Evolutionary conservation across 192 early-diverging fungal genomes (phyloP), one percentile per base, ranked within the genome.

Genomic region (Chytriomyces confervae): DNA sequence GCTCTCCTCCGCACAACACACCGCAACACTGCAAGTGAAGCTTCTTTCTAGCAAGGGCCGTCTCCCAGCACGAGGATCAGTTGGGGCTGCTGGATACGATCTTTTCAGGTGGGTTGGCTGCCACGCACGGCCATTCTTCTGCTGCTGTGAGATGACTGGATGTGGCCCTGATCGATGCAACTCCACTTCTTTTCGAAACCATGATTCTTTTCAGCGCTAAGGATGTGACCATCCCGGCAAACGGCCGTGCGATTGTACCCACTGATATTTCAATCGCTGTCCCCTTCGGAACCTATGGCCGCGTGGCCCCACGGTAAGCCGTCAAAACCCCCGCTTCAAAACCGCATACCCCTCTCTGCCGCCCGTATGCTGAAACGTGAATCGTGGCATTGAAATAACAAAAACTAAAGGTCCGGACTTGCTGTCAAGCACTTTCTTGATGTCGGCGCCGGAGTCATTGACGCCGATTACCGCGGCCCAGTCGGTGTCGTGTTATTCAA

Each of bases 21-120:
- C 29, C 60, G 48, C 84, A n/a, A 61, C 76, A 2, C 84, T 95
- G n/a, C 81, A 90, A 23, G 92, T 96, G 62, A 92, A 95, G 80
- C 77, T 83, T 27, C 84, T 95, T 0, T 89, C 84, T 13, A 80
- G 89, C n/a, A 88, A 93, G 13, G 96, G 93, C 23, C 81, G 81
- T 13, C 72, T 98, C 2, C 97, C 97, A 23, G 88, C 83, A 27
- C 89, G 95, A 66, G 95, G 95, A n/a, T 93, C 92, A 36, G 63
- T 79, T 24, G 79, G 88, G 66, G 94, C 95, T 16, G 97, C 97
- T 44, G 97, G 97, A 27, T 98, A 96, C 82, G 97, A 99, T 81
- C 86, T 99, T 3, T 97, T 89, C 82, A 80, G 78, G 84, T 85
- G 47, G 5, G 73, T n/a, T 60, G 27, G 46, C 16, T 7, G 5